Conservation (phyloP, 352 stramenopile genomes). For the Pythium chondricola region DNA sequence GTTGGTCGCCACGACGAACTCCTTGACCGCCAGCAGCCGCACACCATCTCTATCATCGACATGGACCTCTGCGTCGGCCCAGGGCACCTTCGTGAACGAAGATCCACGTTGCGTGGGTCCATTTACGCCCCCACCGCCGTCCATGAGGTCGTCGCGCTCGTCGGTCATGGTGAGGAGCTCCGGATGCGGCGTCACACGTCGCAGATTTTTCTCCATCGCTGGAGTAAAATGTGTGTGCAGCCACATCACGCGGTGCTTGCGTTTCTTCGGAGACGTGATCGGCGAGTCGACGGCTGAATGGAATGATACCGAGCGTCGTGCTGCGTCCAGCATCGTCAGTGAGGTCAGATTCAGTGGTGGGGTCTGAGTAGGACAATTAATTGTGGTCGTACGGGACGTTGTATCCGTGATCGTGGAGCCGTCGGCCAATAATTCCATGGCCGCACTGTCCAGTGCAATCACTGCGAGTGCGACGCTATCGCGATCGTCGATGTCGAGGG, state of each 20-base stretch:
- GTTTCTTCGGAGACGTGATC: slow-evolving; percentile 1
- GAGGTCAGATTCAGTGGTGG: no score
- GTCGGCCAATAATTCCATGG: slow-evolving; percentile 11
- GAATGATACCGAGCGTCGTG: no score
- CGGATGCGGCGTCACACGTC: slow-evolving; percentile 1
- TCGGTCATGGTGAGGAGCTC: slow-evolving; percentile 27
- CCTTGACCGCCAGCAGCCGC: slow-evolving; percentile 35
- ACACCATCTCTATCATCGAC: slow-evolving; percentile 28
- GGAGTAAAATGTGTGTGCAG: slow-evolving; percentile 16
- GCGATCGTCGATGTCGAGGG: slow-evolving; percentile 15
- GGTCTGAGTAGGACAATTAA: no score
- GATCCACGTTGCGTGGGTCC: not conserved
- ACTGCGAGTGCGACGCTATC: slow-evolving; percentile 3
- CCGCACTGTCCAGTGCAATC: slow-evolving; percentile 5
- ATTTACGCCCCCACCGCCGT: no score
- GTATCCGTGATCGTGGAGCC: no score
- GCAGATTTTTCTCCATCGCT: slow-evolving; percentile 19
- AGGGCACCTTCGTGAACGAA: slow-evolving; percentile 9
- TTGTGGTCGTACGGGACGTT: no score
- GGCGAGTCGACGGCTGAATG: no score
- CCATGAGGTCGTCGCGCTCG: slow-evolving; percentile 20
- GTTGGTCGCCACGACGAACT: slow-evolving; percentile 56
- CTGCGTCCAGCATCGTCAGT: no score
- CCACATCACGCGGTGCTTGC: slow-evolving; percentile 15
- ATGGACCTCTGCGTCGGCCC: not conserved